Evolutionary conservation across 805 yeast genomes (phyloP).

Genomic region (Kluyveromyces aestuarii): DNA sequence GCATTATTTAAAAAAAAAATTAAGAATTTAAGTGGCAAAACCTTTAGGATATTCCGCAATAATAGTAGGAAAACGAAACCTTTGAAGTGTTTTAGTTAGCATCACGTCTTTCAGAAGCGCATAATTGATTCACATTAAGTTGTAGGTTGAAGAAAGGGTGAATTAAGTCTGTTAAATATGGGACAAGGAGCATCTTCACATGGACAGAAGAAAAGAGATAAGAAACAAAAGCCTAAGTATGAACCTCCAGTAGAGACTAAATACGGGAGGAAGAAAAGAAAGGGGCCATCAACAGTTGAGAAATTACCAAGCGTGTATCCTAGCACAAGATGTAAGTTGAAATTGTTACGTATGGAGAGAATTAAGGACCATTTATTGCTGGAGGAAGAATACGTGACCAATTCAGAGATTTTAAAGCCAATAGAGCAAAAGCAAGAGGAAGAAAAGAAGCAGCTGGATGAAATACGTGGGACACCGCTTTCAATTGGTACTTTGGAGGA

Average conservation of each 20-base stretch:
- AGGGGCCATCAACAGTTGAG: constrained; percentile 77
- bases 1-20: no score
- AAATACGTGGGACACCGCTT: constrained; percentile 92
- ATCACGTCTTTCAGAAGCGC: no score
- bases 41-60: no score
- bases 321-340: constrained; percentile 86
- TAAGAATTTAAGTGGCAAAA: not conserved
- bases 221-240: constrained; percentile 87
- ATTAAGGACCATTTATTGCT: constrained; percentile 90
- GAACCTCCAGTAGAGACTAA: constrained; percentile 97
- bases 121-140: not conserved
- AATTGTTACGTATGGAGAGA: constrained; percentile 85
- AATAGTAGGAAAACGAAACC: not conserved
- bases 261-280: constrained; percentile 86
- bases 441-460: constrained; percentile 91
- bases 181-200: constrained; percentile 30
- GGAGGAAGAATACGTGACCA: constrained; percentile 93
- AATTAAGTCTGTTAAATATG: constrained; percentile 5
- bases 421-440: constrained; percentile 95
- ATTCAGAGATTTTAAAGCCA: constrained; percentile 90
- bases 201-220: constrained; percentile 38
- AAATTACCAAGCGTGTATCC: constrained; percentile 86
- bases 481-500: constrained; percentile 95
- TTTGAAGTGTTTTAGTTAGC: no score
- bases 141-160: not conserved